Conservation (phyloP, 805 yeast genomes). For the Jamesozyma hellenica region DNA sequence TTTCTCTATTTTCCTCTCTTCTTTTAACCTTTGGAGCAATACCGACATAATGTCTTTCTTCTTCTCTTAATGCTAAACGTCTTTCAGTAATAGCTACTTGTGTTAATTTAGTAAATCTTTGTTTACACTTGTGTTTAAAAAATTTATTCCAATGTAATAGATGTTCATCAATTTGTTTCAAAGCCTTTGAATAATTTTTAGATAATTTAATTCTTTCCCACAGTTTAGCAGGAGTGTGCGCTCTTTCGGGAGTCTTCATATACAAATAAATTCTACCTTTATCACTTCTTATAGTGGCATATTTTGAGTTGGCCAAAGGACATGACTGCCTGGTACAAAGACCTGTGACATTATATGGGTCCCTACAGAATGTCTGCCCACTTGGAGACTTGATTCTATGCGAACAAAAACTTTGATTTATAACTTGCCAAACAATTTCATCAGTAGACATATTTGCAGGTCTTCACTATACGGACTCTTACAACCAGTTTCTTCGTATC, state of each 20-base stretch:
- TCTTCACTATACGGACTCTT: no score
- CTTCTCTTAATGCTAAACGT: constrained; percentile 79
- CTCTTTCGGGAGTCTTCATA: constrained; percentile 96
- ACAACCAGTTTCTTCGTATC: no score
- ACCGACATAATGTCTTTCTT: constrained; percentile 89
- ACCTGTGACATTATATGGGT: constrained; percentile 93
- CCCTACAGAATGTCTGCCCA: constrained; percentile 86
- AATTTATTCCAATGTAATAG: constrained; percentile 89
- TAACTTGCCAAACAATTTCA: constrained; percentile 94
- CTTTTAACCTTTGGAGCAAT: constrained; percentile 88
- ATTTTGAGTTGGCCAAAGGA: constrained; percentile 88
- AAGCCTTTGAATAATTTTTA: constrained; percentile 79
- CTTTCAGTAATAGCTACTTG: constrained; percentile 95
- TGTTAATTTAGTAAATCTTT: constrained; percentile 84
- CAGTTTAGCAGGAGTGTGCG: constrained; percentile 83
- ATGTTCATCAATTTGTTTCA: constrained; percentile 80
- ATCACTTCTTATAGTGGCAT: constrained; percentile 75
- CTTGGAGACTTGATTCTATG: constrained; percentile 83
- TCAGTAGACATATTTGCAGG: constrained; percentile 39
- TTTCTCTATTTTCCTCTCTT: constrained; percentile 87
- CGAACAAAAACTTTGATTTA: constrained; percentile 91
- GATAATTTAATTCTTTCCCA: constrained; percentile 94
- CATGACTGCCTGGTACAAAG: constrained; percentile 88
- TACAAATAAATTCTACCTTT: constrained; percentile 76
- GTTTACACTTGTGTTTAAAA: constrained; percentile 87